Base-by-base conservation (phyloP, 768 basidiomycete genomes). In the Leucosporidium scottii region DNA sequence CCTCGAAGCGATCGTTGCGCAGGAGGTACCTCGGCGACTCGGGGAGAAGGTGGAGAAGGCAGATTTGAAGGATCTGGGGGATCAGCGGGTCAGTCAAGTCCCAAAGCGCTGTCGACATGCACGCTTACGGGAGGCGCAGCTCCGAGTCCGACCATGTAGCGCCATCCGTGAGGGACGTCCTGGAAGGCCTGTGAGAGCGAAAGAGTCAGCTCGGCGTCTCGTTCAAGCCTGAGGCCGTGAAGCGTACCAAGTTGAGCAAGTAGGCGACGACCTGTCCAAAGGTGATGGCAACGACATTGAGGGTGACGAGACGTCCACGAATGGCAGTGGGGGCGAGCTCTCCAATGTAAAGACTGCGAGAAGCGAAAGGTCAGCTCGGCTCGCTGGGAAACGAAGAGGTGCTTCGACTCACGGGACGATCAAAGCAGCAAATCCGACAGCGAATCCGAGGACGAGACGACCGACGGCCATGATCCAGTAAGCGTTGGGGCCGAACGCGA, bases 231-330 rank as follows among this genome's bases (percentile, higher is more conserved):
- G 20, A 53, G 66, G 25, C 12, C 47, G 39, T 15, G 47, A 21
- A 47, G 44, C 53, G 28, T n/a, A 44, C 39, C 18, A 70, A 59
- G 27, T 68, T 66, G 64, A 64, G 54, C 25, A 84, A 86, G 74
- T 89, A 91, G 0, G 88, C 87, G 58, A 90, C 82, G 36, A 90
- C 88, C 70, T 90, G 90, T 36, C 88, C 88, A 9, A 86, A 80
- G 0, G 90, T 92, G 74, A 91, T 89, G 80, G 86, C 85, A 1
- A 90, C 87, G 25, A 90, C 88, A 76, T 91, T 91, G 62, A 90
- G 80, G 17, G 88, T 87, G 5, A 90, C 89, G 84, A 91, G 85
- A 44, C 87, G 81, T 7, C 89, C 90, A 7, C 89, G 82, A 31
- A 87, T 74, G 12, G 84, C 81, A 12, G 88, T 89, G 0, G 88